Evolutionary conservation across 352 stramenopile species (phyloP).

Genomic region (Pythium rishiriense): DNA sequence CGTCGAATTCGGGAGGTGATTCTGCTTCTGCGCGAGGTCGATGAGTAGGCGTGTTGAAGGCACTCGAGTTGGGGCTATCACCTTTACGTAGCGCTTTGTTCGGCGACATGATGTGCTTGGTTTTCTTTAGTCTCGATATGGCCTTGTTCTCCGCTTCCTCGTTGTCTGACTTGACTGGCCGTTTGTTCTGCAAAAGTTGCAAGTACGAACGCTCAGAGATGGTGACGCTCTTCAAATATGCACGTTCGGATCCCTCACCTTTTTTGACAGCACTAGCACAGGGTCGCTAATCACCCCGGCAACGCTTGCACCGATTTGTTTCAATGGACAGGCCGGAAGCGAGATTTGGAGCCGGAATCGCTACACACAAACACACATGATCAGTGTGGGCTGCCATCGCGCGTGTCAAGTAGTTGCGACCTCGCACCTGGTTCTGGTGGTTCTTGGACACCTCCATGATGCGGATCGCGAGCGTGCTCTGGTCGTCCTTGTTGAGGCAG

Average conservation of each 20-base stretch:
- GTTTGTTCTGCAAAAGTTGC: constrained; percentile 53
- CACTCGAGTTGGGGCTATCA: constrained; percentile 10
- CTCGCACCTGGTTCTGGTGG: constrained; percentile 74
- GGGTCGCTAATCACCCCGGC: constrained; percentile 41
- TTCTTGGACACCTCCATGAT: constrained; percentile 87
- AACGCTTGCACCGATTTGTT: constrained; percentile 6
- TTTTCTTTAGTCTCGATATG: constrained; percentile 45
- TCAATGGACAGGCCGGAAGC: constrained; percentile 41
- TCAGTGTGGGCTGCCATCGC: background rate
- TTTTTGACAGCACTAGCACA: constrained; percentile 71
- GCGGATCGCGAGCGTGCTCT: constrained; percentile 55
- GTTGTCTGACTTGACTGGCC: constrained; percentile 46
- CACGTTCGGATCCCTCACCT: constrained; percentile 36
- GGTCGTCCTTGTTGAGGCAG: constrained; percentile 56
- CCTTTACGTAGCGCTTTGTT: constrained; percentile 3
- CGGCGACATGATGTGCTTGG: constrained; percentile 28
- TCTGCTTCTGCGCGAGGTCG: constrained; percentile 2
- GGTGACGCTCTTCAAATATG: background rate
- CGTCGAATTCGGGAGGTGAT: constrained; percentile 30
- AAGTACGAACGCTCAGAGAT: too few relatives aligned
- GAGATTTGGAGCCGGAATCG: constrained; percentile 61
- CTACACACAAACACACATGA: constrained; percentile 21
- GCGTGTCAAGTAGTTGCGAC: background rate
- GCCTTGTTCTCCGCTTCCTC: constrained; percentile 36
- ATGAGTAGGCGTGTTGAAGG: constrained; percentile 28